Evolutionary conservation across 495 filamentous ascomycete species (phyloP).

Genomic region (Xylaria cubensis): DNA sequence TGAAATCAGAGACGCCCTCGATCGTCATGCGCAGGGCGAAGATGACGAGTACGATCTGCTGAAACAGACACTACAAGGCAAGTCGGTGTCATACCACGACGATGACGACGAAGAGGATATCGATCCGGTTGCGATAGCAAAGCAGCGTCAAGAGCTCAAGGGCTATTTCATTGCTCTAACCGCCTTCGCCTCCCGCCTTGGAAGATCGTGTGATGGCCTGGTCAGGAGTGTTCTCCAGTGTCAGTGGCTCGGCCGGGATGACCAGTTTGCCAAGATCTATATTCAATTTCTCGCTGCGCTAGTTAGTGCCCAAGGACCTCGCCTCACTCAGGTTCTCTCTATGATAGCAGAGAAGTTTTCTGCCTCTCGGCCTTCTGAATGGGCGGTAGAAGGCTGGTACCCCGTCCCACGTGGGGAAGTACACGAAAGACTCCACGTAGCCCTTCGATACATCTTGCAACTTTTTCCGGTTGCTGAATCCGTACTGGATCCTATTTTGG

Average conservation of each 20-base stretch:
- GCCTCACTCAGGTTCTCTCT: conserved; percentile 62
- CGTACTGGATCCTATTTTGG: conserved; percentile 68
- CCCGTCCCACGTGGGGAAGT: conserved; percentile 64
- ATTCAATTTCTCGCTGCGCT: conserved; percentile 81
- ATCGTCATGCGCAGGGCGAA: conserved; percentile 69
- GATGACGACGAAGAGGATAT: conserved; percentile 45
- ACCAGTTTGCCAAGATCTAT: conserved; percentile 79
- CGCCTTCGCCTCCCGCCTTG: conserved; percentile 71
- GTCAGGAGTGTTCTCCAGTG: conserved; percentile 74
- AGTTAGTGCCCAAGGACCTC: conserved; percentile 74
- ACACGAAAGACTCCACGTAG: conserved; percentile 73
- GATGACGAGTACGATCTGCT: conserved; percentile 75
- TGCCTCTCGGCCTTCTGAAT: conserved; percentile 54
- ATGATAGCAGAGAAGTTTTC: conserved; percentile 83
- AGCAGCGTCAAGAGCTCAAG: conserved; percentile 63
- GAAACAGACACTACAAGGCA: conserved; percentile 60
- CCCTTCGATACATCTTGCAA: conserved; percentile 75
- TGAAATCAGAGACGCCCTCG: conserved; percentile 76
- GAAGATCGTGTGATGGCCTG: conserved; percentile 72
- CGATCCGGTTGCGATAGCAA: conserved; percentile 48
- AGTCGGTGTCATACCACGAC: conserved; percentile 40
- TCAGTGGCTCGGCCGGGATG: conserved; percentile 85
- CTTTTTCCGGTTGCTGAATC: conserved; percentile 76
- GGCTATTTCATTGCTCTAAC: conserved; percentile 80
- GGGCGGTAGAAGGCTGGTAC: conserved; percentile 65